Evolutionary conservation across 768 basidiomycete genomes (phyloP).

Genomic region (Sarcodon sp.): DNA sequence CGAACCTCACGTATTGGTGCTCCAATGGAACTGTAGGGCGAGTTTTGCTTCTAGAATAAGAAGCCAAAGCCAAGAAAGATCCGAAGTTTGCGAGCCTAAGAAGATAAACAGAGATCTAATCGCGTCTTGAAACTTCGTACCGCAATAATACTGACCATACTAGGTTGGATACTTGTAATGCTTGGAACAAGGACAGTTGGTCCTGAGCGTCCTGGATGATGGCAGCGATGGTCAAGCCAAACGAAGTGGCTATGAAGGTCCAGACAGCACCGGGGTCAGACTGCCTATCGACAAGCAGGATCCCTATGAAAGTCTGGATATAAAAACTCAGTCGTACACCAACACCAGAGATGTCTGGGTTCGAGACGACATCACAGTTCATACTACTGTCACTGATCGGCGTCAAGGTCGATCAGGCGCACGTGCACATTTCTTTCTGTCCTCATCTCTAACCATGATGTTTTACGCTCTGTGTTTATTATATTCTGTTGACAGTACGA

Average conservation of each 20-base stretch:
- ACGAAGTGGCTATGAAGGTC: slow-evolving; percentile 29
- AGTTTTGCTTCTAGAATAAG: slow-evolving; percentile 26
- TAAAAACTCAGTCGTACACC: slow-evolving; percentile 23
- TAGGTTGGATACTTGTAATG: slow-evolving; percentile 26
- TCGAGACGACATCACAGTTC: slow-evolving; percentile 5
- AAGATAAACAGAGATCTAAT: not conserved
- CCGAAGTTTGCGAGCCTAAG: slow-evolving; percentile 30
- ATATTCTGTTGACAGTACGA: no score
- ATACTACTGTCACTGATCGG: no score
- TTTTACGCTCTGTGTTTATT: no score
- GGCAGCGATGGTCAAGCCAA: slow-evolving; percentile 26
- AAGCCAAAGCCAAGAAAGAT: slow-evolving; percentile 25
- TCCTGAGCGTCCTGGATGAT: slow-evolving; percentile 16
- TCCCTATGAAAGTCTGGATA: slow-evolving; percentile 20
- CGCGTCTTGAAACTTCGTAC: not conserved
- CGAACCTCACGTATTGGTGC: slow-evolving; percentile 16
- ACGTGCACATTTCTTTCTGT: no score
- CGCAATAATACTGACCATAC: slow-evolving; percentile 19
- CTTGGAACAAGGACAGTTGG: slow-evolving; percentile 26
- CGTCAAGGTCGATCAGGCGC: no score
- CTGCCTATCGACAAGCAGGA: slow-evolving; percentile 25
- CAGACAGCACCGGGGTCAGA: slow-evolving; percentile 25
- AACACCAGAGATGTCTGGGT: slow-evolving; percentile 23
- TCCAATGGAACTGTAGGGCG: slow-evolving; percentile 5
- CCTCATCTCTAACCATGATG: no score